Conservation (phyloP, 139 green algal genomes). For the Chlorella sp. region DNA sequence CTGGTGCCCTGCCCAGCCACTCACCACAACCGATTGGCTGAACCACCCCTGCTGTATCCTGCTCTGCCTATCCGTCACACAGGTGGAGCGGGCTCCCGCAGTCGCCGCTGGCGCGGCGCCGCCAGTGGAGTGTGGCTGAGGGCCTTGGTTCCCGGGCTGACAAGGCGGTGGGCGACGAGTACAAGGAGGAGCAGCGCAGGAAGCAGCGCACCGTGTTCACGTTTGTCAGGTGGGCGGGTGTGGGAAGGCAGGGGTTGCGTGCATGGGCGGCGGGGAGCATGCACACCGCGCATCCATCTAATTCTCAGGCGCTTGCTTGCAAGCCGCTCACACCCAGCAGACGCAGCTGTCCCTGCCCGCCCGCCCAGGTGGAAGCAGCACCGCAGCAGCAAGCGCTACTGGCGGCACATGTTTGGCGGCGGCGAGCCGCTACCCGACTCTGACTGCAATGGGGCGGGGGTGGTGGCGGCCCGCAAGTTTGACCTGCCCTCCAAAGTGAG, state of each 20-base stretch:
- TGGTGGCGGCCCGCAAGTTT: neutral
- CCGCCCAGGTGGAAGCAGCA: neutral
- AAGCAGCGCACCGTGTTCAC: constrained; percentile 15
- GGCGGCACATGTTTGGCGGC: constrained; percentile 10
- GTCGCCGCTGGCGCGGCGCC: neutral
- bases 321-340: no score
- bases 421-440: neutral
- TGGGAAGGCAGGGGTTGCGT: no score
- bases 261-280: no score
- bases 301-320: no score
- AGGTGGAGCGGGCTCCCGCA: neutral
- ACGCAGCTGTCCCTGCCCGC: no score
- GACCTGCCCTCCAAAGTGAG: constrained; percentile 3
- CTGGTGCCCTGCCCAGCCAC: no score
- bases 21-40: no score
- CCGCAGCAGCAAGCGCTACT: neutral
- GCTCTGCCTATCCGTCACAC: no score
- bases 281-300: no score
- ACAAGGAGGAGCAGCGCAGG: neutral
- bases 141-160: neutral
- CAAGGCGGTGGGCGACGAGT: neutral
- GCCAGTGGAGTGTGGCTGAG: neutral
- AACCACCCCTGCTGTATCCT: no score
- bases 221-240: neutral
- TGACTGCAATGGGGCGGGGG: neutral